These are phyloP conservation scores for Halocafeteria seosinensis DNA, from an alignment of 108 stramenopile genomes.

Conservation along the genomic window DNA sequence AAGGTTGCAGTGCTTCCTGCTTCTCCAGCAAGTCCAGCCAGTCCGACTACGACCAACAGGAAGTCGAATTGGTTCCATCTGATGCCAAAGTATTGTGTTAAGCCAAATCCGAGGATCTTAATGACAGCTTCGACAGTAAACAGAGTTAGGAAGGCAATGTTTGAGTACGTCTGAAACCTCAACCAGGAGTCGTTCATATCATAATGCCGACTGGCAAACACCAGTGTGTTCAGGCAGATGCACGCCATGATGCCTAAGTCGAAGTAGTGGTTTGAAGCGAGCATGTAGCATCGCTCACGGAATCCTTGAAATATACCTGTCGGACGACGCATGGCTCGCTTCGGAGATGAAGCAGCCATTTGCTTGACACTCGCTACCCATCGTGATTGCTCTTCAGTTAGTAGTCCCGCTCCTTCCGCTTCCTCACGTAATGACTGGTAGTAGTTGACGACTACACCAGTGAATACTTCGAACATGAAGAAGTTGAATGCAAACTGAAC, in stretches of 20 bases:
- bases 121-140: slow-evolving; percentile 29
- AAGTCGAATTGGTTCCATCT: slow-evolving; percentile 38
- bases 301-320: not conserved
- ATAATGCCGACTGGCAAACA: slow-evolving; percentile 24
- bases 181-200: slow-evolving; percentile 7
- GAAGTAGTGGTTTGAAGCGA: slow-evolving; percentile 16
- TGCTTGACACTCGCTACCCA: slow-evolving; percentile 26
- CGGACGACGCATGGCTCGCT: slow-evolving; percentile 8
- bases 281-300: not conserved
- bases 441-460: slow-evolving; percentile 50
- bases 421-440: slow-evolving; percentile 36
- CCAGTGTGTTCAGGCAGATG: slow-evolving; percentile 27
- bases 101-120: slow-evolving; percentile 22
- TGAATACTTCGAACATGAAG: slow-evolving; percentile 53
- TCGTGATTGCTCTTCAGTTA: slow-evolving; percentile 24
- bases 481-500: slow-evolving; percentile 45
- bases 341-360: slow-evolving; percentile 10
- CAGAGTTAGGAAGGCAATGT: slow-evolving; percentile 20
- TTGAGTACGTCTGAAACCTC: slow-evolving; percentile 6
- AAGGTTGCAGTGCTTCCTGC: slow-evolving; percentile 19
- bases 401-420: not conserved
- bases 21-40: slow-evolving; percentile 26
- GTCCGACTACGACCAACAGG: slow-evolving; percentile 18
- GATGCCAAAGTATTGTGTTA: slow-evolving; percentile 17
- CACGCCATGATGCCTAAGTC: slow-evolving; percentile 25